phyloP scores from a whole-genome alignment of 1,139 yeast species.

The Hemisphaericaspora xylofermentans region DNA sequence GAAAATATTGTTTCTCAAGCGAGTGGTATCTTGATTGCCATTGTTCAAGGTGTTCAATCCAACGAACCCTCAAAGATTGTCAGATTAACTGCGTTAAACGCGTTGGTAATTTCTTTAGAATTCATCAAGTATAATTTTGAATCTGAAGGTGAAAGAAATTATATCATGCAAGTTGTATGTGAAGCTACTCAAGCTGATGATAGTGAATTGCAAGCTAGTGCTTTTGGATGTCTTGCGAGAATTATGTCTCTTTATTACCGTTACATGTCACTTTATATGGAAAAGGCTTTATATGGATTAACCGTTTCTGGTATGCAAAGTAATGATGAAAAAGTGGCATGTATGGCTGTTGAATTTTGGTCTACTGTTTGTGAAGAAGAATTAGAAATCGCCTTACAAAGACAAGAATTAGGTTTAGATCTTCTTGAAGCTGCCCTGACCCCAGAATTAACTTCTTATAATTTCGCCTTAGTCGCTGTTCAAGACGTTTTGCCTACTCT shows the following conservation, averaged over 20 bases:
- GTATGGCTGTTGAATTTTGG: conserved; percentile 99
- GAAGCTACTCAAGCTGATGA: conserved; percentile 94
- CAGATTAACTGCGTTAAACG: conserved; percentile 86
- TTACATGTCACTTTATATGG: conserved; percentile 94
- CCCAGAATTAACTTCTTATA: conserved; percentile 48
- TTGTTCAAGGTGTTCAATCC: conserved; percentile 92
- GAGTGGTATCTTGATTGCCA: conserved; percentile 89
- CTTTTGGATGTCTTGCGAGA: conserved; percentile 92
- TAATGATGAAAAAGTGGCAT: conserved; percentile 80
- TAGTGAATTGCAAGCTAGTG: conserved; percentile 83
- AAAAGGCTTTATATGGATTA: conserved; percentile 87
- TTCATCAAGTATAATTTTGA: conserved; percentile 87
- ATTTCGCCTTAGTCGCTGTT: conserved; percentile 83
- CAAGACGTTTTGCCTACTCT: conserved; percentile 86
- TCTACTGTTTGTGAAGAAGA: conserved; percentile 97
- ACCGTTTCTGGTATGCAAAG: conserved; percentile 93
- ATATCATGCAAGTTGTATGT: conserved; percentile 97
- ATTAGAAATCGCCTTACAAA: conserved; percentile 70
- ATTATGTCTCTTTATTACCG: conserved; percentile 88
- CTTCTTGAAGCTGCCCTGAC: conserved; percentile 17
- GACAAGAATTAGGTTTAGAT: conserved; percentile 52
- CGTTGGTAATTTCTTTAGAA: conserved; percentile 86
- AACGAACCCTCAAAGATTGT: conserved; percentile 74
- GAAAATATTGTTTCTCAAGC: conserved; percentile 80
- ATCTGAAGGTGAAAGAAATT: conserved; percentile 92